phyloP scores from a whole-genome alignment of 164 flowering plant genomes.

The Macadamia integrifolia region DNA sequence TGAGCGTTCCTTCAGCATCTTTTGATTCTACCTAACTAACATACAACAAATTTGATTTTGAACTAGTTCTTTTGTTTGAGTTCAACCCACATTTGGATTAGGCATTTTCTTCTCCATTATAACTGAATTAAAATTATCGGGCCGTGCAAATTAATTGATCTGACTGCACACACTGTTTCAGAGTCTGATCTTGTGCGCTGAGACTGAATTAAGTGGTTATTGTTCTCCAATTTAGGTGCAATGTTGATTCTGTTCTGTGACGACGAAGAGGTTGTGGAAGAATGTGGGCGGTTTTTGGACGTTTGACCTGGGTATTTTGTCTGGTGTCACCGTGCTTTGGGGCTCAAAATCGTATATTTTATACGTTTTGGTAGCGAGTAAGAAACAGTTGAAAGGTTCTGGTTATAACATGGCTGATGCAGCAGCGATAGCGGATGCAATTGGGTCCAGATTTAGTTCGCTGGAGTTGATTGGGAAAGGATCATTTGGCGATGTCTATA shows the following conservation, averaged over 20 bases:
- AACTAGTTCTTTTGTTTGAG: slow-evolving; percentile 23
- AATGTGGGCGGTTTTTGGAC: slow-evolving; percentile 15
- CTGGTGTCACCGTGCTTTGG: neutral
- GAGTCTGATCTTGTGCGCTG: slow-evolving; percentile 9
- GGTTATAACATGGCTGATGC: slow-evolving; percentile 59
- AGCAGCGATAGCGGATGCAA: slow-evolving; percentile 52
- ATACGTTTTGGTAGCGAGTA: neutral
- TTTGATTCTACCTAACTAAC: too few relatives aligned
- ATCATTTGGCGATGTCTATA: slow-evolving; percentile 95
- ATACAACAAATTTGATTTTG: too few relatives aligned
- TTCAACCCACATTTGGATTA: slow-evolving; percentile 23
- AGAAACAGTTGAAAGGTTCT: neutral
- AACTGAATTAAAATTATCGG: slow-evolving; percentile 1
- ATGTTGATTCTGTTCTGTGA: slow-evolving; percentile 10
- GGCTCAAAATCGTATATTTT: neutral
- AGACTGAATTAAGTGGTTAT: neutral
- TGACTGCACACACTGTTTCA: slow-evolving; percentile 15
- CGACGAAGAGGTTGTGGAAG: slow-evolving; percentile 15
- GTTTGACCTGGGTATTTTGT: neutral
- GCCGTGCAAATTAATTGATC: slow-evolving; percentile 4
- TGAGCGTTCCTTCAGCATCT: too few relatives aligned
- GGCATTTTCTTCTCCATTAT: neutral
- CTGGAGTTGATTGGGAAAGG: slow-evolving; percentile 94
- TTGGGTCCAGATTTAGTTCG: slow-evolving; percentile 67
- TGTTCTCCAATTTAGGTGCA: slow-evolving; percentile 1